A percentile compares a stretch with the other conserved stretches of the same genome.
phyloP scores from a whole-genome alignment of 495 filamentous ascomycete species.

The Bryoglossum gracile region DNA sequence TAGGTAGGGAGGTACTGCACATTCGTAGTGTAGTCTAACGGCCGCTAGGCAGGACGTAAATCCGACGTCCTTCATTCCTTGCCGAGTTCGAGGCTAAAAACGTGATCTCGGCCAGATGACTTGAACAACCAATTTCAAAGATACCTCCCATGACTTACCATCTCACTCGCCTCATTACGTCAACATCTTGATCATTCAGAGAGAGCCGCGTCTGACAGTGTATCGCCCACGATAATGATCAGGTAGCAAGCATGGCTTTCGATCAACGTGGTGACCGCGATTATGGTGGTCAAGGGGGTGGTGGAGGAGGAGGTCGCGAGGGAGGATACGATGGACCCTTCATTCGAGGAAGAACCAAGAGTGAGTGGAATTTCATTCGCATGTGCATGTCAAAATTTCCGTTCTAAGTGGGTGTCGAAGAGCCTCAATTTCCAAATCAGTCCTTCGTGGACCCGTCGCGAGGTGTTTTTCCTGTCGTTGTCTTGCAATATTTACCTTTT shows the following conservation, averaged over 20 bases:
- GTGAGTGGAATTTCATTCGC: too few species aligned
- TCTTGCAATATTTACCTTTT: too few species aligned
- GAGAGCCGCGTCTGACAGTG: background rate
- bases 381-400: too few species aligned
- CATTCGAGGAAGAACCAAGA: slow-evolving; percentile 35
- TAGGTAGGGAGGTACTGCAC: background rate
- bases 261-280: slow-evolving; percentile 27
- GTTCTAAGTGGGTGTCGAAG: too few species aligned
- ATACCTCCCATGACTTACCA: background rate
- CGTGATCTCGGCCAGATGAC: slow-evolving; percentile 14
- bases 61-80: slow-evolving; percentile 3
- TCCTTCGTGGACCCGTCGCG: too few species aligned
- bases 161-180: slow-evolving; percentile 1
- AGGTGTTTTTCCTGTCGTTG: too few species aligned
- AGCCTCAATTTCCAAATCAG: too few species aligned
- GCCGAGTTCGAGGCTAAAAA: background rate
- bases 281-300: slow-evolving; percentile 17
- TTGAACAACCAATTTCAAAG: slow-evolving; percentile 5
- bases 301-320: slow-evolving; percentile 24
- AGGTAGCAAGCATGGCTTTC: slow-evolving; percentile 23
- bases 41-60: slow-evolving; percentile 10
- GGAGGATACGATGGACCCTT: slow-evolving; percentile 34
- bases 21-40: slow-evolving; percentile 9
- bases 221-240: slow-evolving; percentile 16
- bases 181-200: background rate